A percentile compares a stretch with the other conserved stretches of the same genome.
These are phyloP conservation scores for Paramecium sexaurelia DNA, from an alignment of 73 alveolate genomes.

Conservation along the genomic window DNA sequence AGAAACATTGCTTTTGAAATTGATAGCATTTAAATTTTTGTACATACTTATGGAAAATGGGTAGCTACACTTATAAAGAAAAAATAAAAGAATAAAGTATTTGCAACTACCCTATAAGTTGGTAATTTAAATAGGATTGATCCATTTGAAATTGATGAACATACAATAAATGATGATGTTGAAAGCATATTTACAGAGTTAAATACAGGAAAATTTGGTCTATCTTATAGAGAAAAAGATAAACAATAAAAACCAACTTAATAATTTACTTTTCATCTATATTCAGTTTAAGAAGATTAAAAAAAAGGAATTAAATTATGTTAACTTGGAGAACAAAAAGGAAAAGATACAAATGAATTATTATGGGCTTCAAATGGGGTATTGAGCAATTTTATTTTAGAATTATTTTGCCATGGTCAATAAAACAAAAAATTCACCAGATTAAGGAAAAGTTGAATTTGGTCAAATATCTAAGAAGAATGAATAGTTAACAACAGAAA, in stretches of 20 bases:
- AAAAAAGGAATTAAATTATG: background rate
- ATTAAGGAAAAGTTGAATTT: constrained; percentile 54
- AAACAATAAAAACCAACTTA: constrained; percentile 35
- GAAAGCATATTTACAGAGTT: background rate
- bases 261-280: background rate
- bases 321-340: background rate
- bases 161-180: background rate
- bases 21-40: constrained; percentile 18
- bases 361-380: constrained; percentile 61
- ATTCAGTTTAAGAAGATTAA: background rate
- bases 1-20: background rate
- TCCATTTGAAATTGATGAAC: constrained; percentile 42
- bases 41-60: constrained; percentile 30
- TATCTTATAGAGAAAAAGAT: constrained; percentile 41
- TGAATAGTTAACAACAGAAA: background rate
- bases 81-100: background rate
- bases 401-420: background rate
- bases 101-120: constrained; percentile 4
- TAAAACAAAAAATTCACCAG: constrained; percentile 39
- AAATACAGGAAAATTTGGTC: constrained; percentile 20
- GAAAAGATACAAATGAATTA: constrained; percentile 32
- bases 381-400: background rate
- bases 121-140: constrained; percentile 23
- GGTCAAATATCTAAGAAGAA: background rate
- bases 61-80: constrained; percentile 1